A percentile compares a stretch with the other conserved stretches of the same genome.
Conservation (phyloP, 108 stramenopile genomes). For the Skeletonema potamos region DNA sequence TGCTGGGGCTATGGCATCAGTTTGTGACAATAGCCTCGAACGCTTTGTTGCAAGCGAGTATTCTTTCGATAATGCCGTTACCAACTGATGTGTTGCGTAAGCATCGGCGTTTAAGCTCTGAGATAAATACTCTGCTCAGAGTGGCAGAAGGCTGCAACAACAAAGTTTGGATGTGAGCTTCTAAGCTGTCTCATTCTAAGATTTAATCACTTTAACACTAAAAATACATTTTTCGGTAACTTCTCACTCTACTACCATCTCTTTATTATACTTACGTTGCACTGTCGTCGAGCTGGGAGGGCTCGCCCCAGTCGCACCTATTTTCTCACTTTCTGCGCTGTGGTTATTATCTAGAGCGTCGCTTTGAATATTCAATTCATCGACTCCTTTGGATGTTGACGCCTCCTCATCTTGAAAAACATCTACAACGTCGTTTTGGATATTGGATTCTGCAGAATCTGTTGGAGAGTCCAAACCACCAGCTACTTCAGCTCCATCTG, state of each 20-base stretch:
- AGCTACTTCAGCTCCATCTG: not conserved
- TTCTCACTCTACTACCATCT: not conserved
- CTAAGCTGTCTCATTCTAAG: not conserved
- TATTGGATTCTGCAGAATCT: not conserved
- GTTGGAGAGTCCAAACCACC: not conserved
- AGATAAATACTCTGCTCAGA: not conserved
- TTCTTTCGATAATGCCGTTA: not conserved
- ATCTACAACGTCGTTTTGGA: not conserved
- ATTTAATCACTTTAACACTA: no score
- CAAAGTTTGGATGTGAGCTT: not conserved
- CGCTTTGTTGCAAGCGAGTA: not conserved
- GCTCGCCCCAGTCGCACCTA: no score
- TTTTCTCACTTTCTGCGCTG: not conserved
- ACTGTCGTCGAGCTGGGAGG: no score
- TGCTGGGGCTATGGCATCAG: not conserved
- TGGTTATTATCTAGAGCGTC: not conserved
- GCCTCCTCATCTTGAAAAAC: not conserved
- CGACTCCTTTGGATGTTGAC: not conserved
- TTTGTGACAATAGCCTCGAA: not conserved
- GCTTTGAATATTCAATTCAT: not conserved
- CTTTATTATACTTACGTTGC: not conserved
- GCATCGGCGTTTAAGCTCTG: not conserved
- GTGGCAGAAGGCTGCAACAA: not conserved
- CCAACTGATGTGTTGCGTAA: not conserved
- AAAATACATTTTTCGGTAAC: no score